These are phyloP conservation scores for Mucor piriformis DNA, from an alignment of 371 early-diverging fungal genomes.

Conservation along the genomic window DNA sequence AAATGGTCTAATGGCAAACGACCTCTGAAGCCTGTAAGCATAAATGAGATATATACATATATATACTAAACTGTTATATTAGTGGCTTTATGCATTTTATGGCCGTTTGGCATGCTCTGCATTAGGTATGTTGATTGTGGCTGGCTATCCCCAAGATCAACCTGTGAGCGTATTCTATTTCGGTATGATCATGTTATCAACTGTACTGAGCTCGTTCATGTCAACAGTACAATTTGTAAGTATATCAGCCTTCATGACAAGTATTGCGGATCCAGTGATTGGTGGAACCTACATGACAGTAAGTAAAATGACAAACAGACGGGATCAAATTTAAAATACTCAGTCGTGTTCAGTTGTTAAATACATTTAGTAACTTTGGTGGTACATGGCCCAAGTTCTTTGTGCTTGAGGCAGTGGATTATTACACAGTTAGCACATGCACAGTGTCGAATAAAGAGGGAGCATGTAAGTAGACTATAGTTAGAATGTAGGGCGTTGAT, in stretches of 20 bases:
- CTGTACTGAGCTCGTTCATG: constrained; percentile 85
- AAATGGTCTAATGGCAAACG: constrained; percentile 88
- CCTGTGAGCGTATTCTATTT: constrained; percentile 76
- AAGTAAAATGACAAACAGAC: constrained; percentile 12
- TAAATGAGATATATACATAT: no score
- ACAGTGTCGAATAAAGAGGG: constrained; percentile 35
- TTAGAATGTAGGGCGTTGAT: background rate
- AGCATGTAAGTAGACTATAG: constrained; percentile 35
- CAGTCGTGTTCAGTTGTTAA: constrained; percentile 66
- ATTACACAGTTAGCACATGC: constrained; percentile 78
- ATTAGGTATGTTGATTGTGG: constrained; percentile 85
- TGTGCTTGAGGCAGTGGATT: constrained; percentile 93
- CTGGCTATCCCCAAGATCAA: constrained; percentile 73
- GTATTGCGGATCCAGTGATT: constrained; percentile 94
- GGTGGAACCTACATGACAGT: constrained; percentile 98
- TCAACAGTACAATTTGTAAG: constrained; percentile 96
- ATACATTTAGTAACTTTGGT: constrained; percentile 95
- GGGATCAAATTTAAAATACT: background rate
- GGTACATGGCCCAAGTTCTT: constrained; percentile 98
- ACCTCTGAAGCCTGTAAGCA: constrained; percentile 86
- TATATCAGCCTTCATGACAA: constrained; percentile 92
- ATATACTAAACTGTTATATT: no score
- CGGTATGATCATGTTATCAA: constrained; percentile 75
- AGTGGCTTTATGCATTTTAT: constrained; percentile 91
- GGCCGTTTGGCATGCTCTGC: constrained; percentile 80